Base-by-base conservation (phyloP, 2,329 filamentous ascomycete species). In the Xylariomycetidae sp. region DNA sequence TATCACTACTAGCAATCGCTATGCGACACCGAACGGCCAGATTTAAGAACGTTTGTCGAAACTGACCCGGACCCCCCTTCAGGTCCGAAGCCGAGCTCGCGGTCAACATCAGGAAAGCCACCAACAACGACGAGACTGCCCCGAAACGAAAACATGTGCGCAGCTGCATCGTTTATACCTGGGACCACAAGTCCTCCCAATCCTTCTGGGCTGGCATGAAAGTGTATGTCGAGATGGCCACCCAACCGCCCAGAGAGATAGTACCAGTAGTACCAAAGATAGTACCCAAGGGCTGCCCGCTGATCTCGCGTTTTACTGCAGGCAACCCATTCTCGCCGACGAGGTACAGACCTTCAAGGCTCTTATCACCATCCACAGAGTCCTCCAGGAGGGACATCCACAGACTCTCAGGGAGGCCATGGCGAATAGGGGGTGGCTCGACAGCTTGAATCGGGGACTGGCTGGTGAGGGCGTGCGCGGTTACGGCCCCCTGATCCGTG, bases 311-410 rank as follows among this genome's bases (percentile, higher is more conserved):
- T 35, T 36, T 41, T 28, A 36, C 23, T 41, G 25, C 49, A 94
- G 87, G 54, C 90, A 97, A 67, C 92, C 92, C n/a, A 88, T 98
- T 56, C 78, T 97, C 46, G 90, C 92, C 62, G 92, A 98, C 59
- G 92, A 98, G 68, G 83, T 98, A 25, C 92, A 98, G 69, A 97
- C 92, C 4, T 98, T 97, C 75, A 98, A 98, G 63, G 89, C 92
- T 30, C 76, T 98, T 41, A 96, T 97, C 55, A 97, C 88, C 15
- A 80, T 97, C 46, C 92, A 98, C 69, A 96, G 97, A 62, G 90
- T 98, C 33, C 73, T 98, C 13, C 92, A 98, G 58, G 92, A 98
- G 63, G 92, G 92, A 12, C 92, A 98, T 55, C 89, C 92, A 1
- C 73, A 85, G 36, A 86, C 85, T 3, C 66, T 98, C 20, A 82